phyloP scores from a whole-genome alignment of 2,329 filamentous ascomycete genomes.

The Samsoniella hepiali region DNA sequence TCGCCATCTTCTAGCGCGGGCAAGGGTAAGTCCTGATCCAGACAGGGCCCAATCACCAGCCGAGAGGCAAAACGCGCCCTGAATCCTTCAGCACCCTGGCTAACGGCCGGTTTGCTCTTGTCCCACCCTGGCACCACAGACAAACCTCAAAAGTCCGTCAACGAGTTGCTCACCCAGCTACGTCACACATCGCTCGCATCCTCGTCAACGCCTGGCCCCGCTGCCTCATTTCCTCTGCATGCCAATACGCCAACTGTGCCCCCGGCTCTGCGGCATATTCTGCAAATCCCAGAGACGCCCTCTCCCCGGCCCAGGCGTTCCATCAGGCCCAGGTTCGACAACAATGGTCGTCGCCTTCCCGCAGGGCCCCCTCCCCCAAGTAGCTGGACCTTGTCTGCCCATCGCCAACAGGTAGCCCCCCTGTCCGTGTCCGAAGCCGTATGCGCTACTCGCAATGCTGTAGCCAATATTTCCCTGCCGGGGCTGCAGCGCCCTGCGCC shows the following conservation, averaged over 20 bases:
- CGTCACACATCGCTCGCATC: conserved; percentile 43
- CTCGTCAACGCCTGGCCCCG: conserved; percentile 27
- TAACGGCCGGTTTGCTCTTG: conserved; percentile 24
- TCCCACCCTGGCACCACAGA: conserved; percentile 26
- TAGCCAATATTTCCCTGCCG: conserved; percentile 38
- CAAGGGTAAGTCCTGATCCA: conserved; percentile 7
- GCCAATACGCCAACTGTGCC: conserved; percentile 52
- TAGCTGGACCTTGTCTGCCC: conserved; percentile 47
- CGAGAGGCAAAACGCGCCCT: background rate
- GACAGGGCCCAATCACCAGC: conserved; percentile 27
- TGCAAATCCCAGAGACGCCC: conserved; percentile 57
- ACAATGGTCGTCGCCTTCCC: conserved; percentile 49
- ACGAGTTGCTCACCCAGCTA: conserved; percentile 57
- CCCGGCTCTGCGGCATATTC: conserved; percentile 55
- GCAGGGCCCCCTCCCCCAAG: conserved; percentile 58
- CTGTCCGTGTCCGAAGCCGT: background rate
- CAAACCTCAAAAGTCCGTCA: conserved; percentile 45
- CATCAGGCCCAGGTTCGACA: conserved; percentile 41
- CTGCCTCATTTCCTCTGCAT: conserved; percentile 24
- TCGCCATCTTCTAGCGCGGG: conserved; percentile 40
- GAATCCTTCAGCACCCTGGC: background rate
- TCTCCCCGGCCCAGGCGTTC: conserved; percentile 47
- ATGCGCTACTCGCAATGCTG: conserved; percentile 7
- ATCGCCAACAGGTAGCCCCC: conserved; percentile 12
- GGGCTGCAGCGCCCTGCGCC: conserved; percentile 42